Conservation (phyloP, 495 filamentous ascomycete genomes). For the Tuber calosporum region DNA sequence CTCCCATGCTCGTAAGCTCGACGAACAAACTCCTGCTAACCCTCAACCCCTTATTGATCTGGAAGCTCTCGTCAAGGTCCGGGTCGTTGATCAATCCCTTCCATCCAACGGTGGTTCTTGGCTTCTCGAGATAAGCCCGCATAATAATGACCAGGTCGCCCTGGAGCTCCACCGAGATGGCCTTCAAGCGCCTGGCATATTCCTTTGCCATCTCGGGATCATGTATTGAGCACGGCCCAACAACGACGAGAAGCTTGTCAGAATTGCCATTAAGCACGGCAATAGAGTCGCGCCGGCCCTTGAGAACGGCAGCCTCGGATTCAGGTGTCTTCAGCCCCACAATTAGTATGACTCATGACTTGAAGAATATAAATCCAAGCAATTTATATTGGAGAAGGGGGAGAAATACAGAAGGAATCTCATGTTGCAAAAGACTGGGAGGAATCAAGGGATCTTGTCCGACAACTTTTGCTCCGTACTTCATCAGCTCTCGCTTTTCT, state of each 20-base stretch:
- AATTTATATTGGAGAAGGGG: constrained; percentile 32
- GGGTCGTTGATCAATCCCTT: constrained; percentile 99
- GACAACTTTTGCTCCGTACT: constrained; percentile 54
- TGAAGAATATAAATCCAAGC: not conserved
- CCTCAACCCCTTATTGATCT: constrained; percentile 97
- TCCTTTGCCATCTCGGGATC: constrained; percentile 82
- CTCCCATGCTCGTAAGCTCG: constrained; percentile 73
- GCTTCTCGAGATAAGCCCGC: constrained; percentile 98
- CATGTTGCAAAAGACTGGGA: constrained; percentile 76
- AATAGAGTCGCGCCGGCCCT: constrained; percentile 74
- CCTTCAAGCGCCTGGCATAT: constrained; percentile 71
- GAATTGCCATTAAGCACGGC: constrained; percentile 69
- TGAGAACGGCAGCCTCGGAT: constrained; percentile 62
- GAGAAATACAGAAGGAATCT: constrained; percentile 69
- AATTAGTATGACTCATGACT: constrained; percentile 20
- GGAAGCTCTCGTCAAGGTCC: constrained; percentile 91
- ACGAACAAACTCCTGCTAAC: constrained; percentile 82
- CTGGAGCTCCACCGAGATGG: constrained; percentile 63
- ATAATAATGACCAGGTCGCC: constrained; percentile 87
- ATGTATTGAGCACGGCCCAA: constrained; percentile 95
- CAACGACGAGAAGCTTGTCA: constrained; percentile 87
- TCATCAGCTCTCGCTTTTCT: constrained; percentile 16
- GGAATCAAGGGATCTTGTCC: constrained; percentile 93
- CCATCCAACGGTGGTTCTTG: constrained; percentile 97
- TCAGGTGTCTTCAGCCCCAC: constrained; percentile 43